These are phyloP conservation scores for Cladosporium sp. DNA, from an alignment of 2,329 filamentous ascomycete genomes.

Conservation along the genomic window DNA sequence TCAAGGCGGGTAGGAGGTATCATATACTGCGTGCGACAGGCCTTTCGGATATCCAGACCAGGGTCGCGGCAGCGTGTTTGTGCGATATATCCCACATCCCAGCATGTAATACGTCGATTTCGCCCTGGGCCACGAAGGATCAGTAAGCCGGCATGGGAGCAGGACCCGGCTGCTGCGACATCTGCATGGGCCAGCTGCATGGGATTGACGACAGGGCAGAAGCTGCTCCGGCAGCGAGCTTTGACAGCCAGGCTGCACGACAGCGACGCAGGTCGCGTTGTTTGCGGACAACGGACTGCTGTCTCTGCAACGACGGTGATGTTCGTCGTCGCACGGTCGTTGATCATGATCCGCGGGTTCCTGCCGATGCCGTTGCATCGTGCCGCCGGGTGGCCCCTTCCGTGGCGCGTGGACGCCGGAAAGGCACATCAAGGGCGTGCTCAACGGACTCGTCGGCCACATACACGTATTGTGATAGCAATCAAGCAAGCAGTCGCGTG, in stretches of 20 bases:
- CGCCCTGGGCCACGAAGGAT: not conserved
- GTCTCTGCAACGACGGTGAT: not conserved
- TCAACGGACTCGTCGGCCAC: not conserved
- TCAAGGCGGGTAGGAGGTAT: not conserved
- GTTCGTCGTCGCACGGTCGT: slow-evolving; percentile 1
- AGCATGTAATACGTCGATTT: not conserved
- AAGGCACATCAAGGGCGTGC: not conserved
- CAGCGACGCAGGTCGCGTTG: not conserved
- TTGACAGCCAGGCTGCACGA: not conserved
- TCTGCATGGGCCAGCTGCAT: slow-evolving; percentile 1
- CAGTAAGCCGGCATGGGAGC: not conserved
- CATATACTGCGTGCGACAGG: not conserved
- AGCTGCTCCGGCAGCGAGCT: not conserved
- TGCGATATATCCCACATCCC: not conserved
- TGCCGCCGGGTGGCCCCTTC: not conserved
- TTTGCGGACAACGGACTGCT: not conserved
- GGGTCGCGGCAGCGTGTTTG: not conserved
- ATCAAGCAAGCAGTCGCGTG: not conserved
- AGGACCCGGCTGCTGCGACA: not conserved
- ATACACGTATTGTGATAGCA: not conserved
- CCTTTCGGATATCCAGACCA: not conserved
- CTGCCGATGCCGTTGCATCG: slow-evolving; percentile 1
- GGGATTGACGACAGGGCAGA: not conserved
- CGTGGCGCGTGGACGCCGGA: not conserved
- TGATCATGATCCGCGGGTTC: not conserved